Evolutionary conservation across 2,329 filamentous ascomycete genomes (phyloP), one percentile per base, ranked within the genome.

Genomic region (Penicillium occitanis): DNA sequence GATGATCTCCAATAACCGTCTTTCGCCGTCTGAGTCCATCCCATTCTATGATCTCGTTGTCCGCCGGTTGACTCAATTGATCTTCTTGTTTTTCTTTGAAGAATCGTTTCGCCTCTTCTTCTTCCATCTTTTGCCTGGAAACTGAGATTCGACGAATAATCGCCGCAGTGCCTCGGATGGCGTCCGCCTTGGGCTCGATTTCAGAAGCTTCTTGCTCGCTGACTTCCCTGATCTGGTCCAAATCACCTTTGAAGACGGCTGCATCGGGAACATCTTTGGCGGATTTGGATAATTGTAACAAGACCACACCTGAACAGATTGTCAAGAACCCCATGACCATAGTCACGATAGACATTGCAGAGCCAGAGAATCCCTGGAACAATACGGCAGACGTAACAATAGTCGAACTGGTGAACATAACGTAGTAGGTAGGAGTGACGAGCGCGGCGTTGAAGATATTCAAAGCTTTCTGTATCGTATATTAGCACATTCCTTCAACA

Each of bases 341-440:
- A 0, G 93, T 97, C 55, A 91, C 84, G 66, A 99, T 98, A 30
- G 91, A 87, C 5, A 87, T 85, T 0, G 87, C 84, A 0, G 91
- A 91, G 42, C 94, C 95, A 75, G 96, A 94, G 85, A 99, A 97
- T 7, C 95, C 95, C 69, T 88, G 90, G 79, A 98, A 98, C 2
- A 99, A 83, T 57, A 99, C 89, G 3, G 93, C 91, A 0, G 94
- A 97, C 5, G 93, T 96, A 71, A 98, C 87, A 70, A 99, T 97
- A 22, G 95, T 98, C 5, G 93, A 91, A 71, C 90, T 96, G 46
- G 95, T 99, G 77, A 99, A 99, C 82, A 96, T 94, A 70, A 99
- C 95, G 77, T 99, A 99, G 81, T 99, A 99, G 2, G 95, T 99
- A 0, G 95, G 95, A 0, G 95, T 99, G 67, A 99, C 95, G 70